A percentile compares a stretch with the other conserved stretches of the same genome.
These are phyloP conservation scores for Ophiosphaerella herpotricha DNA, from an alignment of 2,329 filamentous ascomycete species.

Conservation along the genomic window DNA sequence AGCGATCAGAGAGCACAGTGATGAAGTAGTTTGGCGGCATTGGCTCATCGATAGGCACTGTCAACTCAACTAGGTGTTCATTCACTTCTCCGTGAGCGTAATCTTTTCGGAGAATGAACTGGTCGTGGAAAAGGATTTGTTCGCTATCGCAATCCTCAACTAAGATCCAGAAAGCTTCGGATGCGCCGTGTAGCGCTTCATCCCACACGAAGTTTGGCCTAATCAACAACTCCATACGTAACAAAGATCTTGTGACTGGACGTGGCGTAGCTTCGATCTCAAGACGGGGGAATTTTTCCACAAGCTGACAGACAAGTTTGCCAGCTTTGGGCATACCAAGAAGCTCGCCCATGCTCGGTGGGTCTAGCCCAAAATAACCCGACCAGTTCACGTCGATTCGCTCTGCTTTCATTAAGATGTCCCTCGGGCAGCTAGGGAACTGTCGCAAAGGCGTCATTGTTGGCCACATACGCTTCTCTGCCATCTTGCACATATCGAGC, in stretches of 20 bases:
- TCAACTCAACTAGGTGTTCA: slow-evolving; percentile 94
- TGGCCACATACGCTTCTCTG: slow-evolving; percentile 99
- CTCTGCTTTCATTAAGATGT: slow-evolving; percentile 90
- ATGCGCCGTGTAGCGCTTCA: slow-evolving; percentile 80
- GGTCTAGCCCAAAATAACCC: slow-evolving; percentile 94
- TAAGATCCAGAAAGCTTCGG: slow-evolving; percentile 95
- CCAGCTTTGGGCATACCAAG: slow-evolving; percentile 89
- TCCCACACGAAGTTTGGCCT: slow-evolving; percentile 97
- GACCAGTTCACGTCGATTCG: slow-evolving; percentile 92
- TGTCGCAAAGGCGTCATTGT: slow-evolving; percentile 96
- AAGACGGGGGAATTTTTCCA: slow-evolving; percentile 90
- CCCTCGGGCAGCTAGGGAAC: slow-evolving; percentile 75
- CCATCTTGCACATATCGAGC: slow-evolving; percentile 96
- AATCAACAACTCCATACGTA: slow-evolving; percentile 87
- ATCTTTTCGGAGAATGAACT: slow-evolving; percentile 87
- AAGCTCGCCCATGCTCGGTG: slow-evolving; percentile 93
- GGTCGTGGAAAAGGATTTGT: slow-evolving; percentile 92
- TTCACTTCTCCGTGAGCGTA: slow-evolving; percentile 85
- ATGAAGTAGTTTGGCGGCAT: slow-evolving; percentile 99
- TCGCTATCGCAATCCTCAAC: slow-evolving; percentile 98
- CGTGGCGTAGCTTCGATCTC: slow-evolving; percentile 93
- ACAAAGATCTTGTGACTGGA: slow-evolving; percentile 90
- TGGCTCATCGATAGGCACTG: slow-evolving; percentile 92
- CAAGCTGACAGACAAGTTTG: slow-evolving; percentile 79
- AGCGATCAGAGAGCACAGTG: slow-evolving; percentile 89